Conservation (phyloP, 352 stramenopile genomes). For the Phytopythium montanum region DNA sequence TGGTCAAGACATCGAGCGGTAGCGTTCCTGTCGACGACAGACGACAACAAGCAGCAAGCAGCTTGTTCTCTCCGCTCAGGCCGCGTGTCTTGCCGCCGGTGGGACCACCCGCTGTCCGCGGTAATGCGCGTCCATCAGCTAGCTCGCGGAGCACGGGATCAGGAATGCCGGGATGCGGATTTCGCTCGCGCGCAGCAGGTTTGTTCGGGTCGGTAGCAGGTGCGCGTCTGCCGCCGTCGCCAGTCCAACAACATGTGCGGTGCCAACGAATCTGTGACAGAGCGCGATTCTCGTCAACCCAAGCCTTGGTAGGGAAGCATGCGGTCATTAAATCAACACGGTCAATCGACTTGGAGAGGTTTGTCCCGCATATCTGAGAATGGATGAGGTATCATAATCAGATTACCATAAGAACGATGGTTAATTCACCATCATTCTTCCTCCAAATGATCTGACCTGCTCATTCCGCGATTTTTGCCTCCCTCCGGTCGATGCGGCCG, state of each 20-base stretch:
- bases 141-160: conserved; percentile 45
- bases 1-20: too few species aligned
- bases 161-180: conserved; percentile 53
- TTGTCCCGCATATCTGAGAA: neutral
- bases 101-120: conserved; percentile 8
- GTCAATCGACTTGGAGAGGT: too few species aligned
- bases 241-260: too few species aligned
- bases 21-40: too few species aligned
- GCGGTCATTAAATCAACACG: too few species aligned
- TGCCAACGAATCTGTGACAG: too few species aligned
- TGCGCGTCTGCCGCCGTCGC: neutral
- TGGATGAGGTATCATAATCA: neutral
- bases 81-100: neutral
- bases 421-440: neutral
- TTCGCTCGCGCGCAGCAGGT: neutral
- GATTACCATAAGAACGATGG: neutral
- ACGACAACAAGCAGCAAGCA: neutral
- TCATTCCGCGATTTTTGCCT: neutral
- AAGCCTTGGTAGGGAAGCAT: too few species aligned
- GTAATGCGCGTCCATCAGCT: conserved; percentile 59
- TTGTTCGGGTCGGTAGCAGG: neutral
- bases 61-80: conserved; percentile 1
- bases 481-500: neutral
- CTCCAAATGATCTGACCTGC: neutral
- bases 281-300: too few species aligned